Evolutionary conservation across 495 filamentous ascomycete species (phyloP).

Genomic region (Penicillium paxilli): DNA sequence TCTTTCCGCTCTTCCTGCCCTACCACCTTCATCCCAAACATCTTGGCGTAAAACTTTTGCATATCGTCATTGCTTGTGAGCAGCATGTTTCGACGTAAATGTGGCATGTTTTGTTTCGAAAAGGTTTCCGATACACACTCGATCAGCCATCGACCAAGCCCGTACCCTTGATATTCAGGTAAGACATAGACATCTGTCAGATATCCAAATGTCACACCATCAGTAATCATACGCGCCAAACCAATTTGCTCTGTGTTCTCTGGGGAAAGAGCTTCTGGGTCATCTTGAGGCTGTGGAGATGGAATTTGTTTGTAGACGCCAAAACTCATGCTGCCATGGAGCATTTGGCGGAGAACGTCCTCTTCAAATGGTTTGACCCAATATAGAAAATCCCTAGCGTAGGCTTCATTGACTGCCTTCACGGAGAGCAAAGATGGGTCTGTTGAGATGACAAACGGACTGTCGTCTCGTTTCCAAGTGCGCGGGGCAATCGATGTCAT

Average conservation of each 20-base stretch:
- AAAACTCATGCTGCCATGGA: constrained; percentile 54
- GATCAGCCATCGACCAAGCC: constrained; percentile 65
- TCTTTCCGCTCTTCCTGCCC: constrained; percentile 21
- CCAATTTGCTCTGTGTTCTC: constrained; percentile 48
- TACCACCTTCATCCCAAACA: constrained; percentile 46
- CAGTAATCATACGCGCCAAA: constrained; percentile 65
- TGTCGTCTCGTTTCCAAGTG: constrained; percentile 22
- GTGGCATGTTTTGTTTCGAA: constrained; percentile 46
- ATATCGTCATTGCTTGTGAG: constrained; percentile 37
- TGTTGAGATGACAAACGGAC: constrained; percentile 51
- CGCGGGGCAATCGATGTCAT: constrained; percentile 12
- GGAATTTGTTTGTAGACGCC: constrained; percentile 45
- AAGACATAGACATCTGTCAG: constrained; percentile 73
- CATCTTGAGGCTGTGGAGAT: neutral
- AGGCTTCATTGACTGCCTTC: constrained; percentile 50
- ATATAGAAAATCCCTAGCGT: constrained; percentile 53
- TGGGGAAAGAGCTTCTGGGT: neutral
- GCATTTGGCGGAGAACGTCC: constrained; percentile 41
- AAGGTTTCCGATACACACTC: constrained; percentile 55
- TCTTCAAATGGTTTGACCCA: constrained; percentile 50
- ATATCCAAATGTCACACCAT: constrained; percentile 67
- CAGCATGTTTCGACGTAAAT: constrained; percentile 54
- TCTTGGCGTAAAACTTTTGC: constrained; percentile 47
- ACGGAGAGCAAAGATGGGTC: constrained; percentile 49
- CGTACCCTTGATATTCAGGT: constrained; percentile 54